Conservation (phyloP, 2,329 filamentous ascomycete species). For the Mycosphaerella sp. region DNA sequence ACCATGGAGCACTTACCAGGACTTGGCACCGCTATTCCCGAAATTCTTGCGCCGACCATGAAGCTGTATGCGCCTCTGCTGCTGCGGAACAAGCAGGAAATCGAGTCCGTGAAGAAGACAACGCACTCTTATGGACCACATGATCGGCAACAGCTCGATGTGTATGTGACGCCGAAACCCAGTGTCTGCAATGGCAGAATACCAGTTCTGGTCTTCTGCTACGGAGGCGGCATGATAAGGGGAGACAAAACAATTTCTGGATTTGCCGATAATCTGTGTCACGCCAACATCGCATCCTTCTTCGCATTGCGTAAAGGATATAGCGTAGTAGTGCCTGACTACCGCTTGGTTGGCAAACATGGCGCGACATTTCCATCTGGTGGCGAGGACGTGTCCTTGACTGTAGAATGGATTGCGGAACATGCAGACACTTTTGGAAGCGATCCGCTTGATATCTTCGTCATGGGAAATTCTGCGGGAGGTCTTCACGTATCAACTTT, state of each 20-base stretch:
- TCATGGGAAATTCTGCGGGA: constrained; percentile 41
- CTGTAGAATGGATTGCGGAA: constrained; percentile 34
- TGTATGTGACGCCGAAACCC: constrained; percentile 32
- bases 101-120: constrained; percentile 23
- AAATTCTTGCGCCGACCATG: constrained; percentile 25
- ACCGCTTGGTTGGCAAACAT: constrained; percentile 35
- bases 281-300: constrained; percentile 38
- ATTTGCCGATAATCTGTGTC: constrained; percentile 27
- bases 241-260: constrained; percentile 33
- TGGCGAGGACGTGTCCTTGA: constrained; percentile 37
- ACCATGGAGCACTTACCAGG: constrained; percentile 27
- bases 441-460: constrained; percentile 33
- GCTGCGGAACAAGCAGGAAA: constrained; percentile 21
- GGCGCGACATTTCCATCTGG: constrained; percentile 40
- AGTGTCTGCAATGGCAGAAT: constrained; percentile 20
- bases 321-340: constrained; percentile 37
- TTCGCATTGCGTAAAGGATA: constrained; percentile 36
- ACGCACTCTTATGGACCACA: constrained; percentile 35
- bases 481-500: constrained; percentile 38
- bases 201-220: constrained; percentile 29
- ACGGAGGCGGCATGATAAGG: constrained; percentile 34
- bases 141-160: constrained; percentile 37
- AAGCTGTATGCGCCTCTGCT: constrained; percentile 23
- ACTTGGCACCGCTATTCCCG: constrained; percentile 23
- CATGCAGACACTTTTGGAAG: constrained; percentile 23